Evolutionary conservation across 2,329 filamentous ascomycete species (phyloP).

Genomic region (Calonectria pseudoreteaudii): DNA sequence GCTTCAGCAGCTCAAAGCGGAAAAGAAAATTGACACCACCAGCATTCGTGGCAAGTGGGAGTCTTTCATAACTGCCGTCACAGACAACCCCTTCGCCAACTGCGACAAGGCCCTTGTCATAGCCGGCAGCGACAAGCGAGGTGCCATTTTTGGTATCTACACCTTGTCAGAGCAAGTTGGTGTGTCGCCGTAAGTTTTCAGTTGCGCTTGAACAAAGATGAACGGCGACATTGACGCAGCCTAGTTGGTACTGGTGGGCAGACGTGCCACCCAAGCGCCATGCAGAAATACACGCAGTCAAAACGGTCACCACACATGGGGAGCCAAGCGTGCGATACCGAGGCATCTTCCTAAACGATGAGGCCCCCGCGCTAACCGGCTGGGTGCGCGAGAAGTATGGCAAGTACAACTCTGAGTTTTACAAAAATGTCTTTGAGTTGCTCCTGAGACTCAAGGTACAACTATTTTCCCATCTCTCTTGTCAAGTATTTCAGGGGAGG

Average conservation of each 20-base stretch:
- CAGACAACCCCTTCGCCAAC: constrained; percentile 68
- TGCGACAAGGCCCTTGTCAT: constrained; percentile 72
- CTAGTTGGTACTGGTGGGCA: constrained; percentile 40
- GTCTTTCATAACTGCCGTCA: constrained; percentile 70
- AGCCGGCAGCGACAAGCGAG: constrained; percentile 73
- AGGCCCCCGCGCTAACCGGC: constrained; percentile 58
- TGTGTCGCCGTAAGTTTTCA: constrained; percentile 58
- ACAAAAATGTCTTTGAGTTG: constrained; percentile 72
- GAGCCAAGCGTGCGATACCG: constrained; percentile 70
- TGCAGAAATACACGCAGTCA: not conserved
- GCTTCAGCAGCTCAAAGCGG: not conserved
- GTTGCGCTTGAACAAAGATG: constrained; percentile 54
- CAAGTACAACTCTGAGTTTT: constrained; percentile 68
- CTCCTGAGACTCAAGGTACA: constrained; percentile 38
- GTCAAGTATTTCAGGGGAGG: not conserved
- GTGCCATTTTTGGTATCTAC: constrained; percentile 78
- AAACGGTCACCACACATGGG: constrained; percentile 46
- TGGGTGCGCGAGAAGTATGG: constrained; percentile 65
- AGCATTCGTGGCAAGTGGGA: constrained; percentile 74
- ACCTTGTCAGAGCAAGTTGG: constrained; percentile 78
- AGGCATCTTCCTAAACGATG: constrained; percentile 72
- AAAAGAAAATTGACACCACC: constrained; percentile 56
- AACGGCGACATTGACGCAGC: constrained; percentile 71
- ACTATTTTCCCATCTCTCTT: not conserved
- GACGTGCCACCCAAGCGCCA: constrained; percentile 29